Conservation (phyloP, 106 monocot species). For the Agapanthus africanus region DNA sequence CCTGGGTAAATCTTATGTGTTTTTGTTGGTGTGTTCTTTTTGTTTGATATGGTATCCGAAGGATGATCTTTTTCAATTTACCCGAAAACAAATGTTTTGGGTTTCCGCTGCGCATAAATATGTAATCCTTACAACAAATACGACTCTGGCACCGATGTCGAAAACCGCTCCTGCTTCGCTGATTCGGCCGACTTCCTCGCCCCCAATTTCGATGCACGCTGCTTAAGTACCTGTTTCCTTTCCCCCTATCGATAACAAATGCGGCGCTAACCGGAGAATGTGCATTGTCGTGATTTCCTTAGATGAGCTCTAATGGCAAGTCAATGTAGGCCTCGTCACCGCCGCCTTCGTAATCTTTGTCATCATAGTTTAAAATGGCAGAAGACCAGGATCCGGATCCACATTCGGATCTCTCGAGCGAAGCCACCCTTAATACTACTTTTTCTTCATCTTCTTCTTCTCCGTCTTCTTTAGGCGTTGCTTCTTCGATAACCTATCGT, state of each 20-base stretch:
- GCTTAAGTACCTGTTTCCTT: constrained; percentile 32
- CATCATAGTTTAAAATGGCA: background rate
- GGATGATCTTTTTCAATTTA: too few species aligned
- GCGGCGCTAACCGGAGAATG: constrained; percentile 45
- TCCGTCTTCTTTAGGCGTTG: too few species aligned
- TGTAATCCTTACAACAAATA: too few species aligned
- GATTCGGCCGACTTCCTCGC: constrained; percentile 30
- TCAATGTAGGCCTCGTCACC: constrained; percentile 30
- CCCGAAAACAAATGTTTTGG: too few species aligned
- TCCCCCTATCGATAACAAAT: constrained; percentile 36
- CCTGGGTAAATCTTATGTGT: too few species aligned
- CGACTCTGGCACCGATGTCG: constrained; percentile 15
- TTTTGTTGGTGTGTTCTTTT: too few species aligned
- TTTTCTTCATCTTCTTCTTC: background rate
- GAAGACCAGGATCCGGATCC: constrained; percentile 38
- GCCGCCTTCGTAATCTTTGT: constrained; percentile 13
- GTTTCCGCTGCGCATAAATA: too few species aligned
- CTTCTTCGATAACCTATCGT: background rate
- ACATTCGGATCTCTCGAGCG: constrained; percentile 57
- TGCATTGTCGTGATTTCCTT: constrained; percentile 13
- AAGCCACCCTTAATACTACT: constrained; percentile 14
- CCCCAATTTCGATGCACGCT: constrained; percentile 15
- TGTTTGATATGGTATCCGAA: too few species aligned
- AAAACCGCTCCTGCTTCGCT: constrained; percentile 30
- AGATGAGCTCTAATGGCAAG: constrained; percentile 50